A percentile compares a stretch with the other conserved stretches of the same genome.
phyloP scores from a whole-genome alignment of 805 yeast genomes.

The Spathaspora passalidarum region DNA sequence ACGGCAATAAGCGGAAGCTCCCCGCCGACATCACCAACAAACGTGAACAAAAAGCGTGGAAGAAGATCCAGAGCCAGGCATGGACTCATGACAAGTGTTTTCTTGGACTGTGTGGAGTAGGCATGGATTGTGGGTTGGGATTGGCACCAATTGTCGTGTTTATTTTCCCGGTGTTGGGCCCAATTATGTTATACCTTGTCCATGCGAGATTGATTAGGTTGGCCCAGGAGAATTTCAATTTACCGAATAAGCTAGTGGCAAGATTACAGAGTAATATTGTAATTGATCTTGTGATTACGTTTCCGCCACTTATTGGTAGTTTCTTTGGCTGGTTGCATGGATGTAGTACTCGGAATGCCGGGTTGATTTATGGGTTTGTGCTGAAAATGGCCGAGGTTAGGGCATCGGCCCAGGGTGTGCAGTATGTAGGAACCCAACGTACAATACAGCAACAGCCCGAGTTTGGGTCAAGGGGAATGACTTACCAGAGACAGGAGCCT shows the following conservation, averaged over 20 bases:
- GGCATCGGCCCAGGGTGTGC: constrained; percentile 14
- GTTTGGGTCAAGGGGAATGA: neutral
- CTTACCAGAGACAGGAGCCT: neutral
- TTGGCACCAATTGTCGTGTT: constrained; percentile 69
- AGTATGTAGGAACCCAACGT: constrained; percentile 17
- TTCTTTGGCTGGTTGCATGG: constrained; percentile 78
- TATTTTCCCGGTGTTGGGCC: constrained; percentile 78
- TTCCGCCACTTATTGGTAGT: constrained; percentile 80
- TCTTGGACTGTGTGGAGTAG: constrained; percentile 65
- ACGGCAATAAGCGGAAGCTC: constrained; percentile 59
- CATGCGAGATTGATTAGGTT: constrained; percentile 64
- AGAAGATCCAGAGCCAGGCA: constrained; percentile 67
- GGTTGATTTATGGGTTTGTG: constrained; percentile 53
- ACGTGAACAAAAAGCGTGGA: constrained; percentile 68
- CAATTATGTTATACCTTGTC: constrained; percentile 72
- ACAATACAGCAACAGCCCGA: neutral
- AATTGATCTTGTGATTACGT: constrained; percentile 68
- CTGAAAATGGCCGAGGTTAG: constrained; percentile 17
- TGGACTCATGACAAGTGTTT: constrained; percentile 87
- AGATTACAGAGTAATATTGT: constrained; percentile 75
- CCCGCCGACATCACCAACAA: constrained; percentile 50
- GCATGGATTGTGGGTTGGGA: constrained; percentile 74
- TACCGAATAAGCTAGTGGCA: constrained; percentile 59
- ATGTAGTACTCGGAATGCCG: constrained; percentile 88
- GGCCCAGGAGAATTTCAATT: constrained; percentile 53